Conservation (phyloP, 345 rosid genomes). For the Arabis hirsuta region DNA sequence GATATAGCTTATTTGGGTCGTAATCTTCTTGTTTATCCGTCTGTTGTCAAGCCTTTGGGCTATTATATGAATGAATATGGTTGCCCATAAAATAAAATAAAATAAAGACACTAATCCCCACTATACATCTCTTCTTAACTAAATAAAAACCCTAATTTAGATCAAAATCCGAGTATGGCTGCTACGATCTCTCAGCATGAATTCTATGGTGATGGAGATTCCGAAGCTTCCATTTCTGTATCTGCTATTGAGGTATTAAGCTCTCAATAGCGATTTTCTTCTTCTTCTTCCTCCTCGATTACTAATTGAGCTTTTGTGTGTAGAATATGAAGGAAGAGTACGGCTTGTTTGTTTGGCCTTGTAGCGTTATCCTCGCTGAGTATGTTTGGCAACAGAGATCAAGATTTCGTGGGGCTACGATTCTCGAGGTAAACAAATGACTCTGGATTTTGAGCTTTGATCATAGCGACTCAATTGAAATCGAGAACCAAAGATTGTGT, state of each 20-base stretch:
- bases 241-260: constrained; percentile 71
- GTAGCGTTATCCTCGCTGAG: constrained; percentile 82
- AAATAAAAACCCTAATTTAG: not conserved
- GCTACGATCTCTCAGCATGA: constrained; percentile 58
- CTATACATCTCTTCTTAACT: not conserved
- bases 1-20: too few relatives aligned
- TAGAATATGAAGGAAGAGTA: constrained; percentile 91
- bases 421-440: constrained; percentile 56
- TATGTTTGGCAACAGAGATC: constrained; percentile 86
- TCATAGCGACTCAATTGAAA: not conserved
- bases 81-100: too few relatives aligned
- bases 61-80: too few relatives aligned
- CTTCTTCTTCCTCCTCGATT: not conserved
- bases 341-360: constrained; percentile 90
- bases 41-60: too few relatives aligned
- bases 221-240: constrained; percentile 51
- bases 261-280: constrained; percentile 2
- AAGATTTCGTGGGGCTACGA: constrained; percentile 54
- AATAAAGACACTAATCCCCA: too few relatives aligned
- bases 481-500: not conserved
- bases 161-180: constrained; percentile 42
- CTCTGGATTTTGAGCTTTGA: constrained; percentile 3
- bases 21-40: too few relatives aligned
- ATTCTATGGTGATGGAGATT: constrained; percentile 51
- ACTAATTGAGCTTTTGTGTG: not conserved